phyloP scores from a whole-genome alignment of 2,329 filamentous ascomycete genomes.

The Sarocladiaceae sp. region DNA sequence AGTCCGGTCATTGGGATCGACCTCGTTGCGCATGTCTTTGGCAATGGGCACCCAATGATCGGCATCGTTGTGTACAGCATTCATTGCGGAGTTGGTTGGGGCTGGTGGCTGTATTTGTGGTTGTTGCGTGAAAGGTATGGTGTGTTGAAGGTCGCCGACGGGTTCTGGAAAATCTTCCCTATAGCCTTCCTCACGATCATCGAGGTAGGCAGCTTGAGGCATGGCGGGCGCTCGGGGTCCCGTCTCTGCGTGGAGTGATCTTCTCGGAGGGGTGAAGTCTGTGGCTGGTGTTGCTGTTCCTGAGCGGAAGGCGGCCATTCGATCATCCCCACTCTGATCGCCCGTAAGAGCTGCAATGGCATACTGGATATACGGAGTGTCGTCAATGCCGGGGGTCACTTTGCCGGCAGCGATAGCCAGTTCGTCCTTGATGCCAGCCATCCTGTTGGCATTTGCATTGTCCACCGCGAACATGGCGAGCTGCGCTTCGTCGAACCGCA shows the following conservation, averaged over 20 bases:
- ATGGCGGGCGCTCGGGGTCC: not conserved
- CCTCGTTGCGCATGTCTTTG: constrained; percentile 25
- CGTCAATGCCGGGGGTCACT: constrained; percentile 72
- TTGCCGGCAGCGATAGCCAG: constrained; percentile 42
- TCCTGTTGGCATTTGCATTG: constrained; percentile 23
- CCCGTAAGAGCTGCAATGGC: constrained; percentile 82
- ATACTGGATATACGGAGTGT: constrained; percentile 82
- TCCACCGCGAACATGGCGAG: constrained; percentile 31
- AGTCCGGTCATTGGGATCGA: constrained; percentile 30
- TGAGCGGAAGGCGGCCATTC: constrained; percentile 42
- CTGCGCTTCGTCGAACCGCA: constrained; percentile 33
- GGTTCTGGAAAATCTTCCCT: constrained; percentile 1
- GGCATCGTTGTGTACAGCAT: constrained; percentile 4
- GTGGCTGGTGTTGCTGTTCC: constrained; percentile 14
- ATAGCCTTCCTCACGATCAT: constrained; percentile 3
- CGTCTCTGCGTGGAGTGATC: constrained; percentile 14
- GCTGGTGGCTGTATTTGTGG: not conserved
- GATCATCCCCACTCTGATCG: constrained; percentile 55
- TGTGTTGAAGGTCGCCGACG: not conserved
- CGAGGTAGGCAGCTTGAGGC: constrained; percentile 16
- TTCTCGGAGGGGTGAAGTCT: constrained; percentile 21
- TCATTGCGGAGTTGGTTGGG: constrained; percentile 7
- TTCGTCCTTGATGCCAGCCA: constrained; percentile 42
- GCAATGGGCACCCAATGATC: constrained; percentile 27
- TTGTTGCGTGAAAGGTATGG: not conserved